Evolutionary conservation across 805 yeast genomes (phyloP).

Genomic region (Cyberlindnera nakhonratchasimensis): DNA sequence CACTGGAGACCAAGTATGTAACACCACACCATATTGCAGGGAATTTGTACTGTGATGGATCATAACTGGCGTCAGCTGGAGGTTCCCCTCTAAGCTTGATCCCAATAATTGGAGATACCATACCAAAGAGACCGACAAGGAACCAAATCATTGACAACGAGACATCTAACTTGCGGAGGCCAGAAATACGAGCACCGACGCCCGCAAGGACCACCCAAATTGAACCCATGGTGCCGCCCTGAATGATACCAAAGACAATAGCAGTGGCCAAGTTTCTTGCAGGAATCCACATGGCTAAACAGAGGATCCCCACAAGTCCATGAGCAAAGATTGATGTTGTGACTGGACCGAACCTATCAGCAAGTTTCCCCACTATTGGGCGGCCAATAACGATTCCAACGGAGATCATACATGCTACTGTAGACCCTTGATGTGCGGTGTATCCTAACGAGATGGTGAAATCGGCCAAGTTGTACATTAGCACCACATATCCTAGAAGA

Average conservation of each 20-base stretch:
- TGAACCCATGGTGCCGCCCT: conserved; percentile 60
- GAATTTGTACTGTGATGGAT: conserved; percentile 46
- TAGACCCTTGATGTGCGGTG: conserved; percentile 48
- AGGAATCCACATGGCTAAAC: conserved; percentile 55
- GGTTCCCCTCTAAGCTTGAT: conserved; percentile 39
- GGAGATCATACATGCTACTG: conserved; percentile 57
- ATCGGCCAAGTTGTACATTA: conserved; percentile 56
- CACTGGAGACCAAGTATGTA: conserved; percentile 45
- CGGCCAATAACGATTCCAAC: conserved; percentile 55
- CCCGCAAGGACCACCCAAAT: conserved; percentile 56
- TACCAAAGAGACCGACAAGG: conserved; percentile 45
- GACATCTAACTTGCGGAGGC: conserved; percentile 48
- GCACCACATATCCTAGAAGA: conserved; percentile 57
- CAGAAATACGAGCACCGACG: conserved; percentile 48
- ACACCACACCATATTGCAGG: conserved; percentile 59
- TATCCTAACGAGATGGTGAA: conserved; percentile 61
- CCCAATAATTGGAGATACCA: conserved; percentile 60
- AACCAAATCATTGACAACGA: conserved; percentile 52
- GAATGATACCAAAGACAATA: conserved; percentile 46
- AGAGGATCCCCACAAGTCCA: conserved; percentile 37
- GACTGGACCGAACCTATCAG: conserved; percentile 53
- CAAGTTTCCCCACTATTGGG: conserved; percentile 49
- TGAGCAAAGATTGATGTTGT: conserved; percentile 42
- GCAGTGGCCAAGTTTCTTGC: conserved; percentile 55
- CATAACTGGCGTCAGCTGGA: conserved; percentile 28